These are phyloP conservation scores for Rhodotorula babjevae DNA, from an alignment of 768 basidiomycete genomes.

Conservation along the genomic window DNA sequence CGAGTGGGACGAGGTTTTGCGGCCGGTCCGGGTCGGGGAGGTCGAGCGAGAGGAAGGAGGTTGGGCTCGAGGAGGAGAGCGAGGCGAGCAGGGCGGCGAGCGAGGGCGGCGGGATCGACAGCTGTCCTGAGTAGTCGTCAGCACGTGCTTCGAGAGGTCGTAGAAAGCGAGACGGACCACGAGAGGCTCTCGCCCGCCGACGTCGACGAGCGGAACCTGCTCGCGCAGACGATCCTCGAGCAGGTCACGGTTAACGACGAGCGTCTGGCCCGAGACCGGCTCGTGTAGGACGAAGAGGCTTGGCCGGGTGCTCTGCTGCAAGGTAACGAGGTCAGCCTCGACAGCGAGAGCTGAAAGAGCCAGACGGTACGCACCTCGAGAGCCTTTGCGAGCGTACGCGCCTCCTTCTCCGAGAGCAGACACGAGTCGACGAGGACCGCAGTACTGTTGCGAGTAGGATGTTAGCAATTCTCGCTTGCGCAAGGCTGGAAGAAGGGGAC, in stretches of 20 bases:
- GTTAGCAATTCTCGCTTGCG: too few relatives aligned
- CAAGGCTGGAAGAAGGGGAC: background rate
- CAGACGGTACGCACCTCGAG: background rate
- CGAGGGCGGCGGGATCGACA: background rate
- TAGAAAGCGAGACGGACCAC: background rate
- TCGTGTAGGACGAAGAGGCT: background rate
- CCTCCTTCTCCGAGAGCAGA: background rate
- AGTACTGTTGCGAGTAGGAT: background rate
- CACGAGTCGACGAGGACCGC: conserved; percentile 11
- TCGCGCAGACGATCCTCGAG: background rate
- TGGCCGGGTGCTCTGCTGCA: background rate
- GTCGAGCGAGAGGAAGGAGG: background rate
- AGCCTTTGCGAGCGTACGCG: background rate
- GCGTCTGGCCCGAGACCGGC: background rate
- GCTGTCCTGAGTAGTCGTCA: background rate
- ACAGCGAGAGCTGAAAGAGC: background rate
- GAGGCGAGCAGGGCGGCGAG: background rate
- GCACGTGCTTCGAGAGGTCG: background rate
- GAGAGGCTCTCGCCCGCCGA: background rate
- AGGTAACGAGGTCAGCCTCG: too few relatives aligned
- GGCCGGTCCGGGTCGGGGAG: background rate
- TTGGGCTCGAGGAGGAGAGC: background rate
- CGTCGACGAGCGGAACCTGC: conserved; percentile 1
- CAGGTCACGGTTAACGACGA: background rate
- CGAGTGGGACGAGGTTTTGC: conserved; percentile 4